Percentiles rank a stretch among this genome's conserved stretches.
These are phyloP conservation scores for Prunus padus DNA, from an alignment of 306 rosid genomes.

Conservation along the genomic window DNA sequence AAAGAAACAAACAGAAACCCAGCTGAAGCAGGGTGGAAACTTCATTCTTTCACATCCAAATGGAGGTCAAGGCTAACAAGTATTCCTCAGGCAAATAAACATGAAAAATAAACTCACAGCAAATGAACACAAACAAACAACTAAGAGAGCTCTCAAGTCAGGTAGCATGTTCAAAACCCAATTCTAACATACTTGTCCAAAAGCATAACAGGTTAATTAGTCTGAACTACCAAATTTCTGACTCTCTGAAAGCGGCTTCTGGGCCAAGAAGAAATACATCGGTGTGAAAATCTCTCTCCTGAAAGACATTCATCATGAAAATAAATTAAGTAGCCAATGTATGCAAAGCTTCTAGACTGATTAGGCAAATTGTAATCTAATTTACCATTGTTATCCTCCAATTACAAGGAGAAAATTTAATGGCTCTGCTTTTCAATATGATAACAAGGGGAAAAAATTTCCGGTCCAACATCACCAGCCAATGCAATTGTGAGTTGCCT, in stretches of 20 bases:
- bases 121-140: conserved; percentile 19
- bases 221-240: conserved; percentile 19
- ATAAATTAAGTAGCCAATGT: conserved; percentile 6
- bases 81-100: conserved; percentile 15
- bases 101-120: not conserved
- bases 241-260: conserved; percentile 57
- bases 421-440: too few relatives aligned
- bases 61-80: not conserved
- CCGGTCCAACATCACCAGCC: not conserved
- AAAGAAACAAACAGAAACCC: not conserved
- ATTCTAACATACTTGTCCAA: conserved; percentile 10
- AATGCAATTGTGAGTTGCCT: not conserved
- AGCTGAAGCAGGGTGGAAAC: not conserved
- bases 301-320: conserved; percentile 20
- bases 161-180: not conserved
- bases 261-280: conserved; percentile 90
- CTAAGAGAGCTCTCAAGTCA: conserved; percentile 8
- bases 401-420: too few relatives aligned
- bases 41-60: not conserved
- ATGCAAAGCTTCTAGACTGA: not conserved
- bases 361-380: too few relatives aligned
- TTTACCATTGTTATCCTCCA: too few relatives aligned
- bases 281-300: conserved; percentile 97
- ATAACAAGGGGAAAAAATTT: not conserved
- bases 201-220: conserved; percentile 8